A percentile compares a stretch with the other conserved stretches of the same genome.
These are phyloP conservation scores for Xylariaceae sp. DNA, from an alignment of 2,329 filamentous ascomycete genomes.

Conservation along the genomic window DNA sequence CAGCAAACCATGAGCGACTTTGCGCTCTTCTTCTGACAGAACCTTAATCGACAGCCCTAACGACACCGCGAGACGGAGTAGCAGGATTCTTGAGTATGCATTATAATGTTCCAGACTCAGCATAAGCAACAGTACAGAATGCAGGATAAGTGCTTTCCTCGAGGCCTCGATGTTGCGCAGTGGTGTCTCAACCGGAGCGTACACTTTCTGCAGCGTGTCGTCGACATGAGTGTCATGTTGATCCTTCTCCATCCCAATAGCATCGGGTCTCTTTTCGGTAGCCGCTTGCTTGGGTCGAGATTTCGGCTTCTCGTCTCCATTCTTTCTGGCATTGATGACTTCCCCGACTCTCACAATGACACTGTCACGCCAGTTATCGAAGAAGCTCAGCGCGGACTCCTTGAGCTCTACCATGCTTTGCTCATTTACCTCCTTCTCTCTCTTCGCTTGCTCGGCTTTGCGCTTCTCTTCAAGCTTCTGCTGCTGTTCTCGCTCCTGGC, in stretches of 20 bases:
- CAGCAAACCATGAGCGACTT: slow-evolving; percentile 70
- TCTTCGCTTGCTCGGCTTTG: slow-evolving; percentile 19
- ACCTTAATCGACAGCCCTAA: slow-evolving; percentile 62
- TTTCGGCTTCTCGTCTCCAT: slow-evolving; percentile 17
- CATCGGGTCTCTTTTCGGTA: neutral
- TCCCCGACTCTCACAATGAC: slow-evolving; percentile 28
- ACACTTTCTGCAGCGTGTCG: slow-evolving; percentile 47
- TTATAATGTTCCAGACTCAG: slow-evolving; percentile 75
- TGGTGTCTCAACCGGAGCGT: slow-evolving; percentile 57
- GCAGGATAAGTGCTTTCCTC: slow-evolving; percentile 63
- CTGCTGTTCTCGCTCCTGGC: slow-evolving; percentile 9
- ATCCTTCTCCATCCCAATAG: slow-evolving; percentile 11
- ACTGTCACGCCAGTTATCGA: slow-evolving; percentile 29
- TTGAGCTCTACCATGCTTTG: slow-evolving; percentile 25
- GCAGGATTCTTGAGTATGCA: slow-evolving; percentile 67
- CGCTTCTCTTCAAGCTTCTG: slow-evolving; percentile 16
- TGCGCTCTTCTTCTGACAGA: slow-evolving; percentile 68
- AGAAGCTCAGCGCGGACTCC: slow-evolving; percentile 24
- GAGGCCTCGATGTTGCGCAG: slow-evolving; percentile 57
- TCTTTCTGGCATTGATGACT: slow-evolving; percentile 24
- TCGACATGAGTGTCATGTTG: slow-evolving; percentile 43
- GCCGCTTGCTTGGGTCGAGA: slow-evolving; percentile 14
- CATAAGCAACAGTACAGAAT: slow-evolving; percentile 67
- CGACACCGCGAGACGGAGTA: slow-evolving; percentile 67
- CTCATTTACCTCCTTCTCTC: slow-evolving; percentile 24